Evolutionary conservation across 441 rosid genomes (phyloP).

Genomic region (Adansonia grandidieri): DNA sequence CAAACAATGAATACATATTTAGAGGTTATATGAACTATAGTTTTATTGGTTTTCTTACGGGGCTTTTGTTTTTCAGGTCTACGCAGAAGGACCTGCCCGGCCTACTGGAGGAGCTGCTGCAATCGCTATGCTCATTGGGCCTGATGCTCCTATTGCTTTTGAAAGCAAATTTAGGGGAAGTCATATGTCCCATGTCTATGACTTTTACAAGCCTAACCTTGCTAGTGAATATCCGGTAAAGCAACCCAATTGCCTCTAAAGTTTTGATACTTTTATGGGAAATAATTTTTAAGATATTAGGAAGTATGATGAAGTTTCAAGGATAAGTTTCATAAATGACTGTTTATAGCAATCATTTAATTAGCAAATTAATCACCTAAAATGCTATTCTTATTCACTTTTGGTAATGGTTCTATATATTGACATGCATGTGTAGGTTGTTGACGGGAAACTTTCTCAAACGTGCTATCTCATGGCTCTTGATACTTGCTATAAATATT

Average conservation of each 20-base stretch:
- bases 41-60: conserved; percentile 18
- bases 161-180: conserved; percentile 95
- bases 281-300: not conserved
- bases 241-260: conserved; percentile 19
- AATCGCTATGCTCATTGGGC: conserved; percentile 86
- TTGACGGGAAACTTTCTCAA: conserved; percentile 98
- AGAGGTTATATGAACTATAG: not conserved
- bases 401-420: conserved; percentile 18
- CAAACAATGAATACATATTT: not conserved
- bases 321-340: not conserved
- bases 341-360: conserved; percentile 14
- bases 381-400: conserved; percentile 3
- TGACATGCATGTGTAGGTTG: conserved; percentile 60
- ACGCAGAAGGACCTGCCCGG: conserved; percentile 99
- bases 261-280: conserved; percentile 20
- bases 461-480: conserved; percentile 99
- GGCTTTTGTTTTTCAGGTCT: conserved; percentile 64
- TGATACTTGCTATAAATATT: conserved; percentile 83
- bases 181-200: conserved; percentile 95
- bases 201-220: conserved; percentile 97
- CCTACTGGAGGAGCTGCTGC: conserved; percentile 99
- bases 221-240: conserved; percentile 99
- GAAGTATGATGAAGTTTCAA: not conserved
- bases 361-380: not conserved
- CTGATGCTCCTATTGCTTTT: conserved; percentile 89